Conservation (phyloP, 768 basidiomycete species). For the Suillus placidus region DNA sequence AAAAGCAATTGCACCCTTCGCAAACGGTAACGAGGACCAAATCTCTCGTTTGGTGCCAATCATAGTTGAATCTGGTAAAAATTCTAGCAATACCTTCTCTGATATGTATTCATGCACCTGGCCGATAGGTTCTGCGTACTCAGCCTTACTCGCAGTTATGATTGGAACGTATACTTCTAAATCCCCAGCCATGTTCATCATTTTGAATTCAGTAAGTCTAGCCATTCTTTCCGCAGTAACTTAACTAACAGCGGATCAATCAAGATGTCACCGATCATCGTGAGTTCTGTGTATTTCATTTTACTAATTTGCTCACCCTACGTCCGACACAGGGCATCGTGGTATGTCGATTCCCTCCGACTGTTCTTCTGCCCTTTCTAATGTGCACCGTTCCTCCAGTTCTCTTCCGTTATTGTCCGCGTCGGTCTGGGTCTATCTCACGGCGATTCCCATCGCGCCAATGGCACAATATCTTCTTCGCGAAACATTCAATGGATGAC, state of each 20-base stretch:
- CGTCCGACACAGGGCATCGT: constrained; percentile 16
- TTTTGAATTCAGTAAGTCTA: constrained; percentile 21
- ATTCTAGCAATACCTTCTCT: not conserved
- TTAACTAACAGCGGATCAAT: not conserved
- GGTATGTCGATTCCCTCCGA: constrained; percentile 15
- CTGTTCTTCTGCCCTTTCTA: not conserved
- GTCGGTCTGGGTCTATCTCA: constrained; percentile 25
- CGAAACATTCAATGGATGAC: constrained; percentile 7
- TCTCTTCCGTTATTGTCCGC: constrained; percentile 31
- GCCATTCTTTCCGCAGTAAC: not conserved
- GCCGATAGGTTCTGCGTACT: constrained; percentile 20
- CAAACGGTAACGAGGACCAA: constrained; percentile 4
- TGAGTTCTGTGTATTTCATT: constrained; percentile 10
- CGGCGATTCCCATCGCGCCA: constrained; percentile 12
- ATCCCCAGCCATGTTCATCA: constrained; percentile 20
- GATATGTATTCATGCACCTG: not conserved
- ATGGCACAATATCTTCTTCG: not conserved
- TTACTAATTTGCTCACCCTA: constrained; percentile 1
- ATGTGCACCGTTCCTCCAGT: constrained; percentile 13
- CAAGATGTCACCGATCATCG: constrained; percentile 22
- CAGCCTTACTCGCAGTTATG: constrained; percentile 20
- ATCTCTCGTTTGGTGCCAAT: constrained; percentile 19
- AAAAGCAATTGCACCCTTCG: constrained; percentile 11
- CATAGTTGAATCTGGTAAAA: constrained; percentile 26
- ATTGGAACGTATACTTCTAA: constrained; percentile 18